These are phyloP conservation scores for Puccinia brachypodii DNA, from an alignment of 1,284 basidiomycete genomes.

Conservation along the genomic window DNA sequence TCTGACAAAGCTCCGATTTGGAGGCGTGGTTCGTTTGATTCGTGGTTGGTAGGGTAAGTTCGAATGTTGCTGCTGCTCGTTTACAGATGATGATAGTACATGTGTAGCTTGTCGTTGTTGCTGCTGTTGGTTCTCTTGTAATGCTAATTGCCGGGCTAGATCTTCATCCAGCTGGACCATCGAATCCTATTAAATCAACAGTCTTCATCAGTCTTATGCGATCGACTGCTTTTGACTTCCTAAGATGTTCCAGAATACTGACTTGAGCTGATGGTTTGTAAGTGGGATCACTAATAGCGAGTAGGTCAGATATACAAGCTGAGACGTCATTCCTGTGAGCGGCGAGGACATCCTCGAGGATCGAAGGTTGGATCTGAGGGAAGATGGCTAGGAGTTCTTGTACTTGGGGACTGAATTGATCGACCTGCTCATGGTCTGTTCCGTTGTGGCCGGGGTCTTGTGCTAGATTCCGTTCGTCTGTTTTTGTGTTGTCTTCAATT, in stretches of 20 bases:
- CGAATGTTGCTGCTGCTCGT: slow-evolving; percentile 6
- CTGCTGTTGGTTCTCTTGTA: slow-evolving; percentile 25
- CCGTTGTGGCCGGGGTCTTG: neutral
- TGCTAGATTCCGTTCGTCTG: neutral
- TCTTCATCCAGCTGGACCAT: slow-evolving; percentile 32
- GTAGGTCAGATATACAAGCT: slow-evolving; percentile 38
- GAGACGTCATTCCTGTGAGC: slow-evolving; percentile 20
- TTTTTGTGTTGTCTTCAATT: neutral
- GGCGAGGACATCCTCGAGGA: slow-evolving; percentile 37
- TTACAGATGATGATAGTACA: neutral
- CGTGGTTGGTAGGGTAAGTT: slow-evolving; percentile 48
- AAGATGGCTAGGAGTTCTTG: slow-evolving; percentile 35
- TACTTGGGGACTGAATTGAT: slow-evolving; percentile 25
- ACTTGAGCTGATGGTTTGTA: slow-evolving; percentile 34
- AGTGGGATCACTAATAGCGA: slow-evolving; percentile 43
- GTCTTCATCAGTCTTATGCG: neutral
- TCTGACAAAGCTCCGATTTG: neutral
- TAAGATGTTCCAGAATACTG: neutral
- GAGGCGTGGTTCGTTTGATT: slow-evolving; percentile 18
- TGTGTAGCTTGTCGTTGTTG: neutral
- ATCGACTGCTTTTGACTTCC: neutral
- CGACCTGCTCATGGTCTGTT: neutral
- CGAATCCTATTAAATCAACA: slow-evolving; percentile 8
- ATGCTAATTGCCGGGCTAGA: slow-evolving; percentile 39
- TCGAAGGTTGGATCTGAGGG: slow-evolving; percentile 40